Evolutionary conservation across 2,329 filamentous ascomycete species (phyloP).

Genomic region (Alternaria gaisen): DNA sequence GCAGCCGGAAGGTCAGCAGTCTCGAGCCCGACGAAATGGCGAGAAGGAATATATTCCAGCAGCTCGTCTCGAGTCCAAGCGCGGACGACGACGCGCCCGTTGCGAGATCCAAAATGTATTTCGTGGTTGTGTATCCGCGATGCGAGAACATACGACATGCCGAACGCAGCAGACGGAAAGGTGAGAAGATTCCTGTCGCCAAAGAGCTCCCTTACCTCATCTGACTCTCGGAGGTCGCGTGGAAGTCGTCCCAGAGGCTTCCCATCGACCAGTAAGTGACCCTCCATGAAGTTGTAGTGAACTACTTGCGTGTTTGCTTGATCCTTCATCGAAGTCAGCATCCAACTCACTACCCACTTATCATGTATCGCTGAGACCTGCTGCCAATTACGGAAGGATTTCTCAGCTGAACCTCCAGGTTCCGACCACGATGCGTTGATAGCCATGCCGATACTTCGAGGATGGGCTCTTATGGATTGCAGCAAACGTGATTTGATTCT

Average conservation of each 20-base stretch:
- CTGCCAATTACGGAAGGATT: no score
- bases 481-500: no score
- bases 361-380: no score
- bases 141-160: slow-evolving; percentile 60
- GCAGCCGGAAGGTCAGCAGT: slow-evolving; percentile 60
- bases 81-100: slow-evolving; percentile 54
- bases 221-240: slow-evolving; percentile 56
- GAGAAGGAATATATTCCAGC: slow-evolving; percentile 47
- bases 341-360: no score
- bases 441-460: no score
- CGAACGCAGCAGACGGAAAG: slow-evolving; percentile 59
- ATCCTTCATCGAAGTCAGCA: slow-evolving; percentile 26
- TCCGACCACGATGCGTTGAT: no score
- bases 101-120: slow-evolving; percentile 63
- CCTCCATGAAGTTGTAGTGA: slow-evolving; percentile 56
- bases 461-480: no score
- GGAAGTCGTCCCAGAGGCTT: slow-evolving; percentile 63
- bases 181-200: slow-evolving; percentile 61
- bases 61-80: slow-evolving; percentile 37
- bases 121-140: slow-evolving; percentile 47
- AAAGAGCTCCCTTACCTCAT: slow-evolving; percentile 61
- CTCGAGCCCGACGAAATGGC: slow-evolving; percentile 28
- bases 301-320: slow-evolving; percentile 41
- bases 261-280: slow-evolving; percentile 59
- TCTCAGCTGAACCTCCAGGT: no score